Conservation (phyloP, 306 rosid species). For the Senna tora region DNA sequence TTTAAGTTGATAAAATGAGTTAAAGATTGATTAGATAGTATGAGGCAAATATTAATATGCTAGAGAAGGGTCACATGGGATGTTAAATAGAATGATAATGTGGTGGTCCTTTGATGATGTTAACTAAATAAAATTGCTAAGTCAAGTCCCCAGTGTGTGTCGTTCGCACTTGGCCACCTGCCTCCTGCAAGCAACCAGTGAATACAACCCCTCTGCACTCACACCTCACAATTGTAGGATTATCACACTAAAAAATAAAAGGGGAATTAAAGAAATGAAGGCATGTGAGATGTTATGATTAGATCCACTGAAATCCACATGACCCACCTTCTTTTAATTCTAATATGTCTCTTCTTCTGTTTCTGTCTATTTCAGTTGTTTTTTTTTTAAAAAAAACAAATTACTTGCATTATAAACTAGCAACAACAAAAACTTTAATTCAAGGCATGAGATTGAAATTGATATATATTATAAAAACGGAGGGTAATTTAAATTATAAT, state of each 20-base stretch:
- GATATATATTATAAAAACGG: too few relatives aligned
- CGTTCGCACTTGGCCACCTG: conserved; percentile 6
- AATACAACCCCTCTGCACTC: not conserved
- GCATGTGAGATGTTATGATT: conserved; percentile 6
- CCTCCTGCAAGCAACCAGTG: conserved; percentile 5
- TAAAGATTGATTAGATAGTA: not conserved
- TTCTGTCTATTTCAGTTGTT: not conserved
- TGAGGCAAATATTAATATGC: not conserved
- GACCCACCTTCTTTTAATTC: conserved; percentile 21
- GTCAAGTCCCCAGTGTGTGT: not conserved
- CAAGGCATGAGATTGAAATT: too few relatives aligned
- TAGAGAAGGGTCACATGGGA: not conserved
- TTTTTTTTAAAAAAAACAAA: not conserved
- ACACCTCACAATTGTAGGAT: not conserved
- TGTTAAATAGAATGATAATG: too few relatives aligned
- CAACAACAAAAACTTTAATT: not conserved
- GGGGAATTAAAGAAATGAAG: conserved; percentile 25
- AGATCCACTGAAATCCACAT: not conserved
- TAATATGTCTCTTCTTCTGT: conserved; percentile 11
- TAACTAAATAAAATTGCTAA: conserved; percentile 6
- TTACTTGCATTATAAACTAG: not conserved
- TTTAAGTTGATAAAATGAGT: not conserved
- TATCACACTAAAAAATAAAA: not conserved
- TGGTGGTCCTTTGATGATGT: conserved; percentile 11
- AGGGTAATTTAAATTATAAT: too few relatives aligned